Evolutionary conservation across 2,329 filamentous ascomycete genomes (phyloP), one percentile per base, ranked within the genome.

Genomic region (Hawksworthiomyces lignivorus): DNA sequence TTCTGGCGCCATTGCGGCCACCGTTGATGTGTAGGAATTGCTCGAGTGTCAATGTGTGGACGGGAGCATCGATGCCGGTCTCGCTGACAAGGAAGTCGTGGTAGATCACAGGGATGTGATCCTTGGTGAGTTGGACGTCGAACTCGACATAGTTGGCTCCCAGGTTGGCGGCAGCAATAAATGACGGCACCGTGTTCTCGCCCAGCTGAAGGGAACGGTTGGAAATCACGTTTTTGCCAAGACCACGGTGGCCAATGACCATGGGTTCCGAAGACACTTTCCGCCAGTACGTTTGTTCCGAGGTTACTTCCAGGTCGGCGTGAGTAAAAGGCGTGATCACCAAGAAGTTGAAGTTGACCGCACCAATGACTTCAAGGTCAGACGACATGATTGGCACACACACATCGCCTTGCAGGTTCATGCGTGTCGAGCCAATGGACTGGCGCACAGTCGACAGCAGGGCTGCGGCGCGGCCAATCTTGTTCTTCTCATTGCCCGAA

Each of bases 61-160:
- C 90, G 0, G 92, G 92, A 0, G 92, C 92, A 57, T 98, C 92
- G 41, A 96, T 92, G 9, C 94, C 92, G 0, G 92, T 97, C 64
- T 98, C 92, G 57, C 88, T 95, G 59, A 98, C 92, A 12, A 97
- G 72, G 56, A 98, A 98, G 61, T 98, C 92, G 58, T 98, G 92
- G 58, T 98, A 98, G 55, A 98, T 95, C 50, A 98, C 90, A 0
- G 92, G 92, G 2, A 98, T 88, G 54, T 94, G 88, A 58, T 98
- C 92, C 57, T 98, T 98, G n/a, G 92, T 98, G 29, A 98, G 70
- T 59, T 98, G 92, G 1, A 98, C 92, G 58, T 98, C 92, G 55
- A 84, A 82, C 52, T 82, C 78, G 35, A 84, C 78, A 52, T 82
- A 83, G 43, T 82, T 75, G 4, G 79, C 92, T 8, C 92, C 92